Evolutionary conservation across 1,284 basidiomycete species (phyloP).

Genomic region (Butyriboletus appendiculatus): DNA sequence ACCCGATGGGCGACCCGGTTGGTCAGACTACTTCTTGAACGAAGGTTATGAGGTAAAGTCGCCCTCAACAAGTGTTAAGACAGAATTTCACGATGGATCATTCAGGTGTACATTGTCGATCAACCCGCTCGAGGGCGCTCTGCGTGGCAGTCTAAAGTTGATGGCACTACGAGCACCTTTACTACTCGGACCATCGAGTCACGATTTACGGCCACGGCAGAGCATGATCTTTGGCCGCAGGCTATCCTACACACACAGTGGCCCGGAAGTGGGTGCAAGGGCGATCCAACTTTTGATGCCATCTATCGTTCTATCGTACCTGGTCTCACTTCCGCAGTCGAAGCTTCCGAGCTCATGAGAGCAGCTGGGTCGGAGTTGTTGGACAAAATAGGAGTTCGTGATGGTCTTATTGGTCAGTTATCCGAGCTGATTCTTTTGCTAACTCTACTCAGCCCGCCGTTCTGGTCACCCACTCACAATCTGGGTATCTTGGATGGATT

Average conservation of each 20-base stretch:
- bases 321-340: conserved; percentile 24
- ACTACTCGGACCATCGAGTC: conserved; percentile 40
- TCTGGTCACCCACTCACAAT: conserved; percentile 49
- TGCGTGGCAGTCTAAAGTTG: conserved; percentile 43
- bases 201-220: conserved; percentile 45
- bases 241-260: conserved; percentile 50
- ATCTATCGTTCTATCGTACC: conserved; percentile 44
- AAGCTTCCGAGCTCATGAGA: conserved; percentile 31
- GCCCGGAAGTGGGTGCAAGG: conserved; percentile 48
- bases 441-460: conserved; percentile 40
- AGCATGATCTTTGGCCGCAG: conserved; percentile 46
- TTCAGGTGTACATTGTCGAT: conserved; percentile 51
- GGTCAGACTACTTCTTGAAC: conserved; percentile 50
- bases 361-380: conserved; percentile 30
- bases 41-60: conserved; percentile 45
- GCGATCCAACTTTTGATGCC: conserved; percentile 46
- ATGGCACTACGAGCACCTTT: conserved; percentile 38
- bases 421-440: conserved; percentile 2
- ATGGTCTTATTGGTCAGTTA: neutral
- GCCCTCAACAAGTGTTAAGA: neutral
- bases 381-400: conserved; percentile 34
- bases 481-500: conserved; percentile 48
- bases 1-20: conserved; percentile 49
- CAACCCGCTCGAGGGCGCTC: conserved; percentile 52
- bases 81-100: neutral